Percentiles rank a stretch among this genome's conserved stretches.
Conservation (phyloP, 495 filamentous ascomycete species). For the Xylaria castorea region DNA sequence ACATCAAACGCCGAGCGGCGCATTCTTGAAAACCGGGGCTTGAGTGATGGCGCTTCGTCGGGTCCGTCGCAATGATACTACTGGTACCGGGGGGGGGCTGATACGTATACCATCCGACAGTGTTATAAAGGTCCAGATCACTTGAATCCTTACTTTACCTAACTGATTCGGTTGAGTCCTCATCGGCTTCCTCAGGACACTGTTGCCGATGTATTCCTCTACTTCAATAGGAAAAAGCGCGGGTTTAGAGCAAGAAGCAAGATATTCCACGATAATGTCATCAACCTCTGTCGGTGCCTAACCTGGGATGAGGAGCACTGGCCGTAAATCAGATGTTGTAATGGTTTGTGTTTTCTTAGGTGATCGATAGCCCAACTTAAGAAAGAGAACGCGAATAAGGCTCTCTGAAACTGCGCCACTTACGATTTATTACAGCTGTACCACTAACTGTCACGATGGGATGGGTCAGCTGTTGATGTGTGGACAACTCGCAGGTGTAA, state of each 20-base stretch:
- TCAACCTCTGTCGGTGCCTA: background rate
- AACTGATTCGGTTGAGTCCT: background rate
- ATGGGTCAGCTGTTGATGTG: too few species aligned
- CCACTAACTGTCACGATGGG: too few species aligned
- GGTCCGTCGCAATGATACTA: background rate
- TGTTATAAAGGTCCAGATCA: background rate
- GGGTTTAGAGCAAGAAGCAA: background rate
- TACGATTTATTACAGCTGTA: too few species aligned
- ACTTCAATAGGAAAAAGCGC: background rate
- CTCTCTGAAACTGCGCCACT: background rate
- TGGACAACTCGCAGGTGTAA: too few species aligned
- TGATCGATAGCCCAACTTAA: background rate
- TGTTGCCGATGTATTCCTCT: background rate
- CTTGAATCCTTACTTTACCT: background rate
- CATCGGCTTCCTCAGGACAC: background rate
- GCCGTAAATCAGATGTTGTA: background rate
- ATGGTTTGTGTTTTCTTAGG: background rate
- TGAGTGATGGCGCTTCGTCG: background rate
- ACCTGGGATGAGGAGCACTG: background rate
- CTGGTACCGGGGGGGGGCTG: background rate
- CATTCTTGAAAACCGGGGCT: slow-evolving; percentile 3
- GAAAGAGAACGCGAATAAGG: background rate
- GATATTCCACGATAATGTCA: background rate
- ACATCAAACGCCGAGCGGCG: background rate
- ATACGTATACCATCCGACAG: background rate